phyloP scores from a whole-genome alignment of 441 rosid genomes.

The Theobroma grandiflorum region DNA sequence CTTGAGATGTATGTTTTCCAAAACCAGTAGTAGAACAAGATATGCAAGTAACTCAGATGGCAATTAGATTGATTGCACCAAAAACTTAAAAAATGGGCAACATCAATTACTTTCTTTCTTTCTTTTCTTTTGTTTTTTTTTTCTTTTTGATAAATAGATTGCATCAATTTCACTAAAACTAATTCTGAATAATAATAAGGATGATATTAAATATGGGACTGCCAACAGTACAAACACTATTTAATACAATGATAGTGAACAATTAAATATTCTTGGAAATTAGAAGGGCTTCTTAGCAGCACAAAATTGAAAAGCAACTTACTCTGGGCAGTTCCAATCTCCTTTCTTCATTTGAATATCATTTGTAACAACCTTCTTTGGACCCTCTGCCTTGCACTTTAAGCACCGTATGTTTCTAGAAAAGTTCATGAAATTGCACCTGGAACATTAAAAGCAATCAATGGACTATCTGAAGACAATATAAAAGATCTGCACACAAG shows the following conservation, averaged over 20 bases:
- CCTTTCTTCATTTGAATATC: constrained; percentile 77
- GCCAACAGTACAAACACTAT: background rate
- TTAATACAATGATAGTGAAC: background rate
- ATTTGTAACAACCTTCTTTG: constrained; percentile 43
- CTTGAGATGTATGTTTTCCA: background rate
- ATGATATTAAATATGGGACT: constrained; percentile 1
- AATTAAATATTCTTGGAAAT: constrained; percentile 3
- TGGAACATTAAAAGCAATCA: constrained; percentile 5
- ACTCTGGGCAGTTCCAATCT: constrained; percentile 86
- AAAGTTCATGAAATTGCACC: constrained; percentile 84
- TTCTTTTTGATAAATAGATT: background rate
- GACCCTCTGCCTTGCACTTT: constrained; percentile 72
- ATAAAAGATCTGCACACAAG: background rate
- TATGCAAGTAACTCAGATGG: background rate
- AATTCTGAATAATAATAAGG: background rate
- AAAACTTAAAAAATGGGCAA: background rate
- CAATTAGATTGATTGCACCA: background rate
- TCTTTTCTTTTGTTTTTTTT: too few relatives aligned
- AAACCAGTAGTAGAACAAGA: background rate
- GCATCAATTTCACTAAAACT: background rate
- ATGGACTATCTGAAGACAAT: background rate
- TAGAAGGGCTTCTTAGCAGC: background rate
- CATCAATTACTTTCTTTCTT: background rate
- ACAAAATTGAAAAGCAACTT: constrained; percentile 39
- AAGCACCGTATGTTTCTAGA: constrained; percentile 68